Percentiles rank a stretch among this genome's conserved stretches.
Evolutionary conservation across 2,329 filamentous ascomycete species (phyloP).

Genomic region (Penicillium sp.): DNA sequence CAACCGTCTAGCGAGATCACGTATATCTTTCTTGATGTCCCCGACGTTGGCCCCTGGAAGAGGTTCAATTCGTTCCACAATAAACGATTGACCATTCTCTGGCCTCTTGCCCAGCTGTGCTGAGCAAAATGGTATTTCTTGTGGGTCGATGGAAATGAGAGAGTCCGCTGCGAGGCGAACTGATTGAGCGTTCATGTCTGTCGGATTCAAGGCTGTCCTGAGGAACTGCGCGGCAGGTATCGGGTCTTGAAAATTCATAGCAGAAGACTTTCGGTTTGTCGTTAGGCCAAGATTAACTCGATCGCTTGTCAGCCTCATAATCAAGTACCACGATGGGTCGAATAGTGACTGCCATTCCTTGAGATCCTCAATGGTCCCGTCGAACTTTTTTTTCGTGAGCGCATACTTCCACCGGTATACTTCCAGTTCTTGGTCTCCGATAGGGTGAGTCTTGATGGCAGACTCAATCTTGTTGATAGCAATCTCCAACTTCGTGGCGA

Average conservation of each 20-base stretch:
- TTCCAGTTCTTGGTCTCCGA: not conserved
- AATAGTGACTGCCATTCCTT: not conserved
- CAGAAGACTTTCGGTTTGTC: not conserved
- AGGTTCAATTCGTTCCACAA: not conserved
- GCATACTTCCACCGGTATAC: not conserved
- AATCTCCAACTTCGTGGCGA: not conserved
- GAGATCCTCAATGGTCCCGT: not conserved
- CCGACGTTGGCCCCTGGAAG: not conserved
- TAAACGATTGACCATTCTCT: not conserved
- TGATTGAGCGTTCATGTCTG: too few relatives aligned
- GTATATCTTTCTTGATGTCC: not conserved
- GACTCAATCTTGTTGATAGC: not conserved
- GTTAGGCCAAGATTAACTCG: not conserved
- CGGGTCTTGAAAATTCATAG: not conserved
- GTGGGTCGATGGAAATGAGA: not conserved
- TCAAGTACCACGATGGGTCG: not conserved
- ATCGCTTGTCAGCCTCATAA: not conserved
- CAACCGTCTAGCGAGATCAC: not conserved
- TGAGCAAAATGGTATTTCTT: not conserved
- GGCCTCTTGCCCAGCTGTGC: not conserved
- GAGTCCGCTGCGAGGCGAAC: not conserved
- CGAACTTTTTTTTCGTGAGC: slow-evolving; percentile 7
- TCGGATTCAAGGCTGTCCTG: not conserved
- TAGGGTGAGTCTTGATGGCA: not conserved
- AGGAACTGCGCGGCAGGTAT: not conserved